These are phyloP conservation scores for Stagonosporopsis rhizophila DNA, from an alignment of 2,329 filamentous ascomycete genomes.

Conservation along the genomic window DNA sequence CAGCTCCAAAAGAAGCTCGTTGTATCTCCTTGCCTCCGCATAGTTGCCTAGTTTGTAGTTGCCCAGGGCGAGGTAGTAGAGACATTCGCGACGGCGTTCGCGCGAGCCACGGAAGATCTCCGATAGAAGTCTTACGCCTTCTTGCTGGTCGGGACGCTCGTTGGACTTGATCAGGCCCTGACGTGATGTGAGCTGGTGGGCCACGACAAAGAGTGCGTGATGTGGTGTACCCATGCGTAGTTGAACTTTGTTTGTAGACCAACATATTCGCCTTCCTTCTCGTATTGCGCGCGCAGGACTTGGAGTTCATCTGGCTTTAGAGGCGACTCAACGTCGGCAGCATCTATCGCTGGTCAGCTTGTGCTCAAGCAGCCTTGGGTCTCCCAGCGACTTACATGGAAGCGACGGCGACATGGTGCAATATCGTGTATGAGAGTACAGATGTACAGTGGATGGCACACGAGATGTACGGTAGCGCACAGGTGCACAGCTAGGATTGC, in stretches of 20 bases:
- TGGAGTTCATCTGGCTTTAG: slow-evolving; percentile 91
- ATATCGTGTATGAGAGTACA: not conserved
- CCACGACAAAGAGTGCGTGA: not conserved
- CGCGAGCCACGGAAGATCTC: slow-evolving; percentile 95
- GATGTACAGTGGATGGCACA: not conserved
- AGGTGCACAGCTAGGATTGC: slow-evolving; percentile 11
- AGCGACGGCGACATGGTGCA: slow-evolving; percentile 45
- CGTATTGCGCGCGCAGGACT: slow-evolving; percentile 91
- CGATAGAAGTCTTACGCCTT: slow-evolving; percentile 89
- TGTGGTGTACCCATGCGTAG: slow-evolving; percentile 84
- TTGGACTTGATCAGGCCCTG: slow-evolving; percentile 96
- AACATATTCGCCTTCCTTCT: slow-evolving; percentile 96
- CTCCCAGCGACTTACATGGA: slow-evolving; percentile 39
- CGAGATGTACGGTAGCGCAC: not conserved
- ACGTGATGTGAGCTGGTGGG: slow-evolving; percentile 12
- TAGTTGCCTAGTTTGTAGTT: slow-evolving; percentile 99
- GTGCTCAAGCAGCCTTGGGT: not conserved
- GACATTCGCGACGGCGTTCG: slow-evolving; percentile 93
- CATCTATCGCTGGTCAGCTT: slow-evolving; percentile 67
- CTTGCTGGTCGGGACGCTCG: slow-evolving; percentile 84
- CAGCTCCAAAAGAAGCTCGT: slow-evolving; percentile 87
- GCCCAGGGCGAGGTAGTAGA: slow-evolving; percentile 96
- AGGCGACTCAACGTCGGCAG: slow-evolving; percentile 95
- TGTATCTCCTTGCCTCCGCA: slow-evolving; percentile 91
- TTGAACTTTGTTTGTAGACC: slow-evolving; percentile 99